Base-by-base conservation (phyloP, 257 asterid genomes). In the Cruciata laevipes region DNA sequence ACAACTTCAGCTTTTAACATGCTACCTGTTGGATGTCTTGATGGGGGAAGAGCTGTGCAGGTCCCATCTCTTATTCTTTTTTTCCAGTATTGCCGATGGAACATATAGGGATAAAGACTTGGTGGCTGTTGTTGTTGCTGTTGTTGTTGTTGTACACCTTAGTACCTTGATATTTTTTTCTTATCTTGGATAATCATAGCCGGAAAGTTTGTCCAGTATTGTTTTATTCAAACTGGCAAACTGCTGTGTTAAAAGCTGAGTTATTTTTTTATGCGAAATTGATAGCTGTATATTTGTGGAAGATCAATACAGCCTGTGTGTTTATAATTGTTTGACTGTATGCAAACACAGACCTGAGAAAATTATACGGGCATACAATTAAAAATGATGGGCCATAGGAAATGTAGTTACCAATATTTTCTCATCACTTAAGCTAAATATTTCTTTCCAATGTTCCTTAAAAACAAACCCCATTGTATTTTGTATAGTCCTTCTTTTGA, bases 11-110 rank as follows among this genome's bases (percentile, higher is more conserved):
- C 96, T 79, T 86, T 91, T 78, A 91, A 91, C 79, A 73, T 91
- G 96, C 86, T 89, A 21, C 98, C 98, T 30, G 84, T 89, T 72
- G 98, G 98, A 79, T 89, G 95, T 81, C 96, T 91, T 20, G 98
- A 91, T 74, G 98, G 98, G 35, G 98, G 98, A 73, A 83, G 96
- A 83, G 96, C 98, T 65, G 77, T 91, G 90, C 96, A 91, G 98
- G 98, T 88, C 65, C 65, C 44, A 6, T 73, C 38, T 76, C 21
- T 68, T 4, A 1, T 51, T 61, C 11, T 38, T 14, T 6, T 27
- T 37, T 37, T 63, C 51, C 18, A 12, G 13, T 42, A 1, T 42
- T 3, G 17, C 18, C 12, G 51, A 42, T 42, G 17, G 2, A 13
- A 13, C 51, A 42, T 42, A 42, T 16, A 10, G 51, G 51, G 51